A percentile compares a stretch with the other conserved stretches of the same genome.
Evolutionary conservation across 306 rosid genomes (phyloP).

Genomic region (Carpinus fangiana): DNA sequence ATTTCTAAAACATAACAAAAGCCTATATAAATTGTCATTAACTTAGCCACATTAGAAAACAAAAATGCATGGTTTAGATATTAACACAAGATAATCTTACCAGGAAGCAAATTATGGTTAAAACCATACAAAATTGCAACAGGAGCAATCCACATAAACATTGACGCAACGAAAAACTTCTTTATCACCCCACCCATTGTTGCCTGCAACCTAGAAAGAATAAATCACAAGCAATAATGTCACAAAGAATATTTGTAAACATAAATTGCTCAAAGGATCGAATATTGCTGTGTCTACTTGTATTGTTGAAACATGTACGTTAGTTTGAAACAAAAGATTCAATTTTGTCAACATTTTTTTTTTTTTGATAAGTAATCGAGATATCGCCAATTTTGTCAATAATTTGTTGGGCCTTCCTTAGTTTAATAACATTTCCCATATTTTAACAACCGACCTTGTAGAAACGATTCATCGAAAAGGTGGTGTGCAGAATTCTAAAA

Average conservation of each 20-base stretch:
- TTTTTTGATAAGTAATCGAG: no score
- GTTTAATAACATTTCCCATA: not conserved
- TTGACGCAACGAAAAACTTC: slow-evolving; percentile 68
- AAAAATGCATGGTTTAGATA: not conserved
- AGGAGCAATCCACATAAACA: slow-evolving; percentile 80
- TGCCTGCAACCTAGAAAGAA: slow-evolving; percentile 35
- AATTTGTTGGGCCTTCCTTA: not conserved
- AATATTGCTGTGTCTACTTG: not conserved
- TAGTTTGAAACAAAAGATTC: not conserved
- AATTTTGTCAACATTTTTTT: not conserved
- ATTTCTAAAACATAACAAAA: not conserved
- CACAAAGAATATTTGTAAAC: not conserved
- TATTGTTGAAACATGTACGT: no score
- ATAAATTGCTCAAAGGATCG: not conserved
- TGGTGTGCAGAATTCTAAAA: not conserved
- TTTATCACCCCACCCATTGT: slow-evolving; percentile 58
- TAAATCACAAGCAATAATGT: not conserved
- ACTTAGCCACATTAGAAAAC: not conserved
- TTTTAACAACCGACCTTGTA: not conserved
- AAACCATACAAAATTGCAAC: slow-evolving; percentile 67
- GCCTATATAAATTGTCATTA: not conserved
- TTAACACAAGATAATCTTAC: slow-evolving; percentile 34
- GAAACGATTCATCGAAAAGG: not conserved
- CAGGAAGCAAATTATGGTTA: slow-evolving; percentile 75
- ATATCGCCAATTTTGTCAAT: not conserved